A percentile compares a stretch with the other conserved stretches of the same genome.
Conservation (phyloP, 208 protist species). For the Porcisia hertigi region DNA sequence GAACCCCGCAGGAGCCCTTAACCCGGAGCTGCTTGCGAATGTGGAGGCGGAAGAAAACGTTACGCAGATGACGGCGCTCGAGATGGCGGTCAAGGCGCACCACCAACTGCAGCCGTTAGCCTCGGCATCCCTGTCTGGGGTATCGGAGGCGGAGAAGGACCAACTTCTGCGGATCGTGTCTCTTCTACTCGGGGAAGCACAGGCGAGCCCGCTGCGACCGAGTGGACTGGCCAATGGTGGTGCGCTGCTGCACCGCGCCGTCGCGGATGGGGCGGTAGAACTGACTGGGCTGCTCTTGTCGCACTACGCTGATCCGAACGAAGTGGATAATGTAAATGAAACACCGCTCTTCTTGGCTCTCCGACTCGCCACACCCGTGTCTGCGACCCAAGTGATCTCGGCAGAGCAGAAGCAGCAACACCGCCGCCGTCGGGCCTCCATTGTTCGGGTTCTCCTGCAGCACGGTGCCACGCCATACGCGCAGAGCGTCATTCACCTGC, state of each 20-base stretch:
- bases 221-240: constrained; percentile 56
- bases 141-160: background rate
- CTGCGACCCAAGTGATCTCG: background rate
- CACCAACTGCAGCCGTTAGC: constrained; percentile 5
- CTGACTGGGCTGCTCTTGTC: constrained; percentile 56
- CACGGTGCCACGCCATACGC: constrained; percentile 43
- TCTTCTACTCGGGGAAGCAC: constrained; percentile 50
- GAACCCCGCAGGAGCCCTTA: background rate
- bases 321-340: constrained; percentile 58
- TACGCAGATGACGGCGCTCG: constrained; percentile 51
- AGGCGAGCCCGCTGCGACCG: constrained; percentile 44
- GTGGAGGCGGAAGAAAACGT: constrained; percentile 63
- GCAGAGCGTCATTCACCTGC: constrained; percentile 55
- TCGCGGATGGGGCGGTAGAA: constrained; percentile 38
- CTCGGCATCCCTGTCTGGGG: background rate
- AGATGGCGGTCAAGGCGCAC: constrained; percentile 60
- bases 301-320: constrained; percentile 69
- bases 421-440: constrained; percentile 16
- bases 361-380: background rate
- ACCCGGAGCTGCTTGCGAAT: constrained; percentile 35
- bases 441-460: constrained; percentile 53
- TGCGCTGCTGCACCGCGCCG: constrained; percentile 60
- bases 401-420: constrained; percentile 3
- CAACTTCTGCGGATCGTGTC: constrained; percentile 34
- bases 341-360: constrained; percentile 69